Base-by-base conservation (phyloP, 257 asterid species). In the Plantago elongata region DNA sequence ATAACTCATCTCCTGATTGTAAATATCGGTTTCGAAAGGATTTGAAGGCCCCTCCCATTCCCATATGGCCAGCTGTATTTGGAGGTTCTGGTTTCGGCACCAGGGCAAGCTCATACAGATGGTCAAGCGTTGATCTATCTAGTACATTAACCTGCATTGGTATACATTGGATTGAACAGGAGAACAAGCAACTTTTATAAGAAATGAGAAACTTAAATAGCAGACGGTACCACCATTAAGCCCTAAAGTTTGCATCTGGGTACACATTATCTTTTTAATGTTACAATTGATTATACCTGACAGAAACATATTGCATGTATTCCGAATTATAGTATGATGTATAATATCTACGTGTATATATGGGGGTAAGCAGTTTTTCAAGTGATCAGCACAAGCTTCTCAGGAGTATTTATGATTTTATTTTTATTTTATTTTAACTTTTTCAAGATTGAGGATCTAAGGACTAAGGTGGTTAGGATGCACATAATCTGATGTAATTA, bases 51-150 rank as follows among this genome's bases (percentile, higher is more conserved):
- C 48, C 65, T 3, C 68, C 60, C n/a, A n/a, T n/a, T n/a, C n/a
- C n/a, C 15, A 42, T 65, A 7, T 68, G 79, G 22, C 54, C 51
- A 13, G 68, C 63, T 37, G 74, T 77, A 57, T 69, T 75, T 18
- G 2, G 40, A 1, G 73, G 30, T 18, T 63, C 78, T 30, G 80
- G 14, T 69, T 60, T 65, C 3, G 76, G 58, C 49, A 68, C 4
- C 57, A 89, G 75, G 57, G 69, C 76, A 54, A 54, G 59, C 5
- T 85, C 83, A 34, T 88, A 88, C 61, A 88, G 62, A 66, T 78
- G 79, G 75, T 83, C 95, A 50, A 88, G 80, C 37, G 66, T 65
- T 37, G 86, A 78, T 74, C 87, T 83, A 66, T 85, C 83, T 22
- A 85, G 63, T 58, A 78, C 77, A 63, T 76, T 72, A 3, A 74